Base-by-base conservation (phyloP, 2,329 filamentous ascomycete genomes). In the Monosporascus cannonballus region DNA sequence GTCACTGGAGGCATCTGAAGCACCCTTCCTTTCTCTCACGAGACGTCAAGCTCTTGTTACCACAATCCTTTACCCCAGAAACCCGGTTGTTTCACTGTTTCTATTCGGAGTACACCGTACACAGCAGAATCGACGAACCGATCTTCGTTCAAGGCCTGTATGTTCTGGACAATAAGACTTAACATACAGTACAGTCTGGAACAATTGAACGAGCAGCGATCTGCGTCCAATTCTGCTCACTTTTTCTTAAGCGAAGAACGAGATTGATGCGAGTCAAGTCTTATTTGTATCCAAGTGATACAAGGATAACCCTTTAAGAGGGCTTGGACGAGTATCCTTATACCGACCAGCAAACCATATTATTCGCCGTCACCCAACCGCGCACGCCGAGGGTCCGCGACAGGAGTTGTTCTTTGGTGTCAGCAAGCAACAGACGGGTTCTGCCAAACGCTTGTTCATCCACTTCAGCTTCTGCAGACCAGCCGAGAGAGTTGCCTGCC, bases 11-110 rank as follows among this genome's bases (percentile, higher is more conserved):
- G 42, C 22, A 25, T 46, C 42, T n/a, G 22, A 25, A 27, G 22
- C 24, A 46, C 57, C 58, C 59, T 61, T 62, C 37, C 52, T 52
- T 56, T 51, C 37, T 47, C 48, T 39, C 51, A 45, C n/a, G 51
- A 48, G 44, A 55, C 50, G 48, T 50, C 51, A 49, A 49, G 56
- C 54, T 59, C 52, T 50, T 56, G 49, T 48, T 34, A 53, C 54
- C 54, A 49, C 54, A 50, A 50, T 58, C 56, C 56, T 55, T 60
- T n/a, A 61, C 59, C 60, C 52, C 59, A 52, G 62, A 60, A 67
- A 67, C 65, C 66, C 64, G 66, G 66, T 63, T 56, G 66, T 68
- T 68, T 68, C 65, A 65, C 56, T 57, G 54, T 61, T 66, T 61
- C 57, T 46, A 45, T 64, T 66, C 60, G 9, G 38, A 58, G 52